These are phyloP conservation scores for Magnaporthales sp. DNA, from an alignment of 2,329 filamentous ascomycete species.

Conservation along the genomic window DNA sequence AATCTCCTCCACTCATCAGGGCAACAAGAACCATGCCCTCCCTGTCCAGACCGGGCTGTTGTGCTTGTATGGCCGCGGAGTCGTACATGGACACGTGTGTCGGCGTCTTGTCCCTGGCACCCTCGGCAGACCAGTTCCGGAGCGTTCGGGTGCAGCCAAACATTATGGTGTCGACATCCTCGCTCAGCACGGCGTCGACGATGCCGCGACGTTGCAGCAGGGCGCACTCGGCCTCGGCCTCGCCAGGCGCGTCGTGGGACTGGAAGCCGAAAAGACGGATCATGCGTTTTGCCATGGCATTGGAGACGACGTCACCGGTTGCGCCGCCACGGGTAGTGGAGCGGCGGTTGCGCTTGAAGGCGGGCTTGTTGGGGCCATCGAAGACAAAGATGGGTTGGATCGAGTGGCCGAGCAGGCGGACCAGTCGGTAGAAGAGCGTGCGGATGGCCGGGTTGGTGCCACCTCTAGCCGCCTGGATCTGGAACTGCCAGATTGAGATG, in stretches of 20 bases:
- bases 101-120: slow-evolving; percentile 57
- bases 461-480: slow-evolving; percentile 75
- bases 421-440: slow-evolving; percentile 85
- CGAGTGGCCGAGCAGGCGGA: slow-evolving; percentile 40
- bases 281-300: slow-evolving; percentile 72
- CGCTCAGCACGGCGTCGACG: slow-evolving; percentile 88
- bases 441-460: slow-evolving; percentile 84
- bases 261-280: slow-evolving; percentile 80
- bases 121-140: slow-evolving; percentile 75
- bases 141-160: slow-evolving; percentile 78
- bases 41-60: slow-evolving; percentile 56
- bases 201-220: slow-evolving; percentile 71
- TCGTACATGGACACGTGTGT: slow-evolving; percentile 85
- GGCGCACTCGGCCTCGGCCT: slow-evolving; percentile 94
- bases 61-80: slow-evolving; percentile 38
- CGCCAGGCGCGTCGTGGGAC: slow-evolving; percentile 79
- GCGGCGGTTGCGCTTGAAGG: slow-evolving; percentile 80
- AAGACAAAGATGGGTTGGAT: slow-evolving; percentile 46
- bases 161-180: slow-evolving; percentile 97
- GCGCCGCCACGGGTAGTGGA: slow-evolving; percentile 53
- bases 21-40: slow-evolving; percentile 92
- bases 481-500: slow-evolving; percentile 95
- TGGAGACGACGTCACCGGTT: slow-evolving; percentile 56
- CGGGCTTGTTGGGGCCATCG: slow-evolving; percentile 43
- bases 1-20: slow-evolving; percentile 92